Percentiles rank a stretch among this genome's conserved stretches.
Conservation (phyloP, 1,284 basidiomycete species). For the Naganishia liquefaciens region DNA sequence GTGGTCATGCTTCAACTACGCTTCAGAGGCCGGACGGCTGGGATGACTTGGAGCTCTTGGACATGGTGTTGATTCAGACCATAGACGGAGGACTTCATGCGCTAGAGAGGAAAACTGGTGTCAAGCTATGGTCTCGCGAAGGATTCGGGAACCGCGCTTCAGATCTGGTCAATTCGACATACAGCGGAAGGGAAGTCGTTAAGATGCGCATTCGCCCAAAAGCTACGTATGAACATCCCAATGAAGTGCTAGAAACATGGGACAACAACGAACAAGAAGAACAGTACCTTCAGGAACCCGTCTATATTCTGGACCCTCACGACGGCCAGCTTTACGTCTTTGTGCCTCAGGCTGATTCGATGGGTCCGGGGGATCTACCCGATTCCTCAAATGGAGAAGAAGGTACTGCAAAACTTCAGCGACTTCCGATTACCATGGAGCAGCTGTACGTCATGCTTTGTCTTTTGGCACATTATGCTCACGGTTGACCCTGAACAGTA, state of each 20-base stretch:
- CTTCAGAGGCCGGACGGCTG: slow-evolving; percentile 21
- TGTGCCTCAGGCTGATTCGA: slow-evolving; percentile 7
- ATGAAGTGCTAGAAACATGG: slow-evolving; percentile 34
- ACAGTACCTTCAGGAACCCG: slow-evolving; percentile 28
- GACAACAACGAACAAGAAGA: slow-evolving; percentile 34
- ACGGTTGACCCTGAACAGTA: slow-evolving; percentile 36
- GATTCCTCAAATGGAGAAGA: slow-evolving; percentile 35
- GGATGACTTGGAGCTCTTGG: slow-evolving; percentile 49
- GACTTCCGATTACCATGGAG: slow-evolving; percentile 51
- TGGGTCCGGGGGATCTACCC: slow-evolving; percentile 33
- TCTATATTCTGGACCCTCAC: slow-evolving; percentile 53
- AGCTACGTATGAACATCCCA: slow-evolving; percentile 3
- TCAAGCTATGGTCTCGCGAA: slow-evolving; percentile 33
- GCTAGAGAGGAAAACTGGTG: slow-evolving; percentile 48
- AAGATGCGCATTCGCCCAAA: slow-evolving; percentile 38
- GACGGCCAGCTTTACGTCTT: slow-evolving; percentile 50
- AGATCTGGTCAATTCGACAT: slow-evolving; percentile 15
- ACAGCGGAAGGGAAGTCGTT: slow-evolving; percentile 37
- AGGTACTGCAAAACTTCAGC: slow-evolving; percentile 43
- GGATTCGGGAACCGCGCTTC: slow-evolving; percentile 43
- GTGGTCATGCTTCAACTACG: background rate
- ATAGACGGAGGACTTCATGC: slow-evolving; percentile 54
- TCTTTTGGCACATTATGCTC: background rate
- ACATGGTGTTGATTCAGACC: slow-evolving; percentile 51
- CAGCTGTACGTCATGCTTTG: slow-evolving; percentile 46